Evolutionary conservation across 345 rosid genomes (phyloP), one percentile per base, ranked within the genome.

Genomic region (Eucalyptus regnans): DNA sequence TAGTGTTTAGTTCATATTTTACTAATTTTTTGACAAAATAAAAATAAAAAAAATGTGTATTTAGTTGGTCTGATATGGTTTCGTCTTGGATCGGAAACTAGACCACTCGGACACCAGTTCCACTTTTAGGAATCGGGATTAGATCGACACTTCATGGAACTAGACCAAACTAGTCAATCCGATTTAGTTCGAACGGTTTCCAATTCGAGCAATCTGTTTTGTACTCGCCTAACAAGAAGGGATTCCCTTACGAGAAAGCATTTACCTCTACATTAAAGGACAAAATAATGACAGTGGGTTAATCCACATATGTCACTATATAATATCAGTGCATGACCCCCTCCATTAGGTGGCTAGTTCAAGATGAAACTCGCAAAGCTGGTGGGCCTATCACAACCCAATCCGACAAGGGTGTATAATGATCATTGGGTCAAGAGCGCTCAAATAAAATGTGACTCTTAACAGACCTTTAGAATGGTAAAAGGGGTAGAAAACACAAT

Each of bases 61-160:
- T 20, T 52, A 52, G 58, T 52, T 0, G 58, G 2, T 52, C 0
- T 20, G 1, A 52, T 52, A 0, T 3, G 0, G 4, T 52, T 20
- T 25, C 58, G 10, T 52, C 25, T 52, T 52, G 58, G 58, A 52
- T 52, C 0, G 5, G 0, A 52, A 52, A 52, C 58, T 1, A 20
- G 5, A 52, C 25, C 25, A 52, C 10, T 52, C 5, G 1, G 10
- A 52, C 58, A 52, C 25, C 0, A 0, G 2, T 52, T 52, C 5
- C 25, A 52, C 25, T 52, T 52, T 52, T 52, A 0, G 25, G 58
- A 20, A 52, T 52, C 0, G 0, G 2, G 25, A 52, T 52, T 52
- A 52, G 25, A 52, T 2, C 1, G 0, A 52, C 58, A 52, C 10
- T 52, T 52, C 1, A 25, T 52, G 58, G 58, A 52, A 52, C 58